Conservation (phyloP, 306 rosid species). For the Sesbania bispinosa region DNA sequence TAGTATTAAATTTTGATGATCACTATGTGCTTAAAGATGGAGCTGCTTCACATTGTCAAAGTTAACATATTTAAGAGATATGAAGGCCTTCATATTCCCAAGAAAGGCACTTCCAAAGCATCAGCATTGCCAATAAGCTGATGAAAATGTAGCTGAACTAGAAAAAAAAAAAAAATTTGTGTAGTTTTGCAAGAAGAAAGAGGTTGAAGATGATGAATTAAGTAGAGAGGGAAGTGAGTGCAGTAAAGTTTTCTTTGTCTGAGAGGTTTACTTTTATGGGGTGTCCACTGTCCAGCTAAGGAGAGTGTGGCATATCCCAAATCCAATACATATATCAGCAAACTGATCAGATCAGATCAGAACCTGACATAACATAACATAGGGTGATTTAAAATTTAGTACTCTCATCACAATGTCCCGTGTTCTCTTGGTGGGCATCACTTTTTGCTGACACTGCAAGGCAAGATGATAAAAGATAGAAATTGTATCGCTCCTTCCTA, state of each 20-base stretch:
- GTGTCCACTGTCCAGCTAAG: neutral
- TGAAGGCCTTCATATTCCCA: constrained; percentile 17
- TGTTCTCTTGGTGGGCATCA: constrained; percentile 53
- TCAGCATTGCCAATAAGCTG: neutral
- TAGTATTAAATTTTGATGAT: neutral
- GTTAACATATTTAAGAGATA: neutral
- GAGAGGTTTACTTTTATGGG: constrained; percentile 34
- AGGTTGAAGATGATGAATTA: constrained; percentile 23
- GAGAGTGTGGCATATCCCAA: constrained; percentile 15
- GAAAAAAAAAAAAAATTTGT: neutral
- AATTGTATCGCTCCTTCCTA: too few relatives aligned
- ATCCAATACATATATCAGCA: too few relatives aligned
- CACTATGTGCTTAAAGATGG: neutral
- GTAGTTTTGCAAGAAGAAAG: constrained; percentile 29
- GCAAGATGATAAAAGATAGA: constrained; percentile 74
- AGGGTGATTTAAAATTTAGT: constrained; percentile 40
- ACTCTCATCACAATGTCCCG: constrained; percentile 23
- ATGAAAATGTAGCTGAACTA: constrained; percentile 7
- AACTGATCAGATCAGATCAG: too few relatives aligned
- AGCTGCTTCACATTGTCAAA: neutral
- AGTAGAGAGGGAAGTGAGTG: constrained; percentile 22
- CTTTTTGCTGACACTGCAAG: constrained; percentile 72
- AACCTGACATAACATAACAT: too few relatives aligned
- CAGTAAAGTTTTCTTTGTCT: constrained; percentile 30
- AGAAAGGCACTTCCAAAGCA: constrained; percentile 20